Evolutionary conservation across 1,284 basidiomycete species (phyloP).

Genomic region (Pseudozyma tsukubaensis): DNA sequence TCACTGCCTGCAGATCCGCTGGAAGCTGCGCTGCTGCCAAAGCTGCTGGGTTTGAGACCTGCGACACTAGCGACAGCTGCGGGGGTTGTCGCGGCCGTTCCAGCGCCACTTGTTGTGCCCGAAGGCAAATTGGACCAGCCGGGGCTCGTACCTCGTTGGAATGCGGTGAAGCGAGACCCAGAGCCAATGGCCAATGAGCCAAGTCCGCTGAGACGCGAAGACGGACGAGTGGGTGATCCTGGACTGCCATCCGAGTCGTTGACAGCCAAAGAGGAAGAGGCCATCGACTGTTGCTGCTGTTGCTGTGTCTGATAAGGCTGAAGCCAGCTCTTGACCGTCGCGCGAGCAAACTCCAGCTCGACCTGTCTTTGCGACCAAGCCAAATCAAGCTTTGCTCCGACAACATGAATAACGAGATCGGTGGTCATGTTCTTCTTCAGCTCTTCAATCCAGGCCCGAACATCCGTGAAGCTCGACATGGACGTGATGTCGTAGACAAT

Average conservation of each 20-base stretch:
- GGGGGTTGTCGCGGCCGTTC: background rate
- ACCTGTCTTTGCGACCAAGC: constrained; percentile 70
- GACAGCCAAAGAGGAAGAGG: background rate
- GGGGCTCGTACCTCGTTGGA: constrained; percentile 26
- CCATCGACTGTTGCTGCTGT: background rate
- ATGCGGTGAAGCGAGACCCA: constrained; percentile 30
- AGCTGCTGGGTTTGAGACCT: constrained; percentile 27
- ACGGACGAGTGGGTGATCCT: constrained; percentile 77
- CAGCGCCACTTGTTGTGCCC: background rate
- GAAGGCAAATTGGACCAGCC: constrained; percentile 6
- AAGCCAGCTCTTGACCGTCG: constrained; percentile 70
- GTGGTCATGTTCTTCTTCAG: constrained; percentile 81
- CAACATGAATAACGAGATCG: constrained; percentile 86
- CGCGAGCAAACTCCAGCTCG: constrained; percentile 80
- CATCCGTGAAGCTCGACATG: constrained; percentile 86
- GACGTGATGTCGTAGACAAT: constrained; percentile 98
- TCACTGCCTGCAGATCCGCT: constrained; percentile 28
- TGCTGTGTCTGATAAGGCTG: constrained; percentile 61
- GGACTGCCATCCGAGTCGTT: constrained; percentile 14
- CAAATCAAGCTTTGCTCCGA: constrained; percentile 88
- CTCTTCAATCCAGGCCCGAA: constrained; percentile 90
- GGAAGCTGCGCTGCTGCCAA: constrained; percentile 28
- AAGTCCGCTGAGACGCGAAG: constrained; percentile 78
- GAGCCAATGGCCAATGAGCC: constrained; percentile 55
- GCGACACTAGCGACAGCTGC: background rate